Base-by-base conservation (phyloP, 768 basidiomycete genomes). In the Cyclocybe aegerita region DNA sequence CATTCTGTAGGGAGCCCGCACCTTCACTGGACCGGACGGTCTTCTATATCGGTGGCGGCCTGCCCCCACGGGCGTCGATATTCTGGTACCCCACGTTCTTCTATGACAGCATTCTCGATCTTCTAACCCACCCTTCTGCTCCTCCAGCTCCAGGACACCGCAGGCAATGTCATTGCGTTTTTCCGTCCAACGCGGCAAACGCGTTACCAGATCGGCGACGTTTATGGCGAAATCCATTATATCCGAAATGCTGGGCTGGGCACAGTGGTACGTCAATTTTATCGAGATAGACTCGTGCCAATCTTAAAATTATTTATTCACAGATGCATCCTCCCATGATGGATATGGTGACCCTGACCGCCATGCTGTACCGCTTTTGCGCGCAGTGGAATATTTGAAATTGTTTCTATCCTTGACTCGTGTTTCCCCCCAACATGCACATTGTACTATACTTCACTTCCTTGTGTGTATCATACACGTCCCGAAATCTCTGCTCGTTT, bases 301-400 rank as follows among this genome's bases (percentile, higher is more conserved):
- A 48, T 39, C 17, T 37, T 37, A 39, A 35, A 43, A 49, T 46
- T 38, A 34, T 40, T 54, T 45, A 15, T 57, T 39, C 51, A 46
- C 63, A 90, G 89, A 88, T 83, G 76, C 90, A 90, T 64, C 90
- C 89, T 45, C 90, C 90, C 57, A 85, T 93, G 68, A 93, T 93
- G 90, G 89, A 93, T 74, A 83, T 81, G 39, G 89, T 93, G 53
- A 86, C 86, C 23, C 83, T 93, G 58, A 90, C 90, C 29, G 82
- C 83, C 47, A 91, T 92, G 89, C 76, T 93, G 33, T 91, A 88
- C 70, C 85, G 91, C 42, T 88, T 90, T 67, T 88, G 86, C 59
- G 74, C 71, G 39, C 65, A 73, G 43, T 80, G 75, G 74, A 77
- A 77, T 58, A 66, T 80, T 41, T 78, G 65, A 73, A 53, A 45